Evolutionary conservation across 139 green algal genomes (phyloP).

Genomic region (Chlamydomonas schloesseri): DNA sequence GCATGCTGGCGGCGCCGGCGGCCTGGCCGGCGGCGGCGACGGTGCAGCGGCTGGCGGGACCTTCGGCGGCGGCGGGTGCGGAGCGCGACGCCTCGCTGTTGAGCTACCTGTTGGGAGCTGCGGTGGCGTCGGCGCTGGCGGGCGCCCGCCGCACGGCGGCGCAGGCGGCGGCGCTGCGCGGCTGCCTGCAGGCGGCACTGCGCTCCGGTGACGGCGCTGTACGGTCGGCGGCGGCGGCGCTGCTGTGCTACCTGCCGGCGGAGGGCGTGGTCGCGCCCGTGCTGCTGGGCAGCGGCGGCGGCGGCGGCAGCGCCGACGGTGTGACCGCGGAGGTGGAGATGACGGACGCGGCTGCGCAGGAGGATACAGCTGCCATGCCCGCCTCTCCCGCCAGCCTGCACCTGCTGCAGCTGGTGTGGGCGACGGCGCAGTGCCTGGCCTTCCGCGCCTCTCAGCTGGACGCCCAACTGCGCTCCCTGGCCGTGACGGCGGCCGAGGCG

Average conservation of each 20-base stretch:
- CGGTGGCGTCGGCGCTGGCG: not conserved
- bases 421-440: constrained; percentile 54
- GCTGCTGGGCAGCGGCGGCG: constrained; percentile 29
- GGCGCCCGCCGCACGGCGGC: not conserved
- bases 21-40: constrained; percentile 14
- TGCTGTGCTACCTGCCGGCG: not conserved
- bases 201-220: not conserved
- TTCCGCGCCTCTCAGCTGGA: constrained; percentile 43
- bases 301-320: not conserved
- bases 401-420: constrained; percentile 49
- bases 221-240: not conserved
- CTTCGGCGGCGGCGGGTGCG: constrained; percentile 16
- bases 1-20: constrained; percentile 33
- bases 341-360: too few relatives aligned
- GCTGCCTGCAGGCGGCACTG: constrained; percentile 20
- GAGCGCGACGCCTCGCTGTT: constrained; percentile 58
- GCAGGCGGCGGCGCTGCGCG: too few relatives aligned
- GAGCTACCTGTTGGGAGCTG: constrained; percentile 40
- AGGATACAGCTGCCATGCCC: not conserved
- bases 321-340: not conserved
- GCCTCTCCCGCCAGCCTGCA: not conserved
- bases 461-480: not conserved
- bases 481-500: not conserved
- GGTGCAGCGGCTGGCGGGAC: constrained; percentile 23
- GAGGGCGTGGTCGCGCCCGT: not conserved